Percentiles rank a stretch among this genome's conserved stretches.
Evolutionary conservation across 148 eudicot species (phyloP).

Genomic region (Fagopyrum homotropicum): DNA sequence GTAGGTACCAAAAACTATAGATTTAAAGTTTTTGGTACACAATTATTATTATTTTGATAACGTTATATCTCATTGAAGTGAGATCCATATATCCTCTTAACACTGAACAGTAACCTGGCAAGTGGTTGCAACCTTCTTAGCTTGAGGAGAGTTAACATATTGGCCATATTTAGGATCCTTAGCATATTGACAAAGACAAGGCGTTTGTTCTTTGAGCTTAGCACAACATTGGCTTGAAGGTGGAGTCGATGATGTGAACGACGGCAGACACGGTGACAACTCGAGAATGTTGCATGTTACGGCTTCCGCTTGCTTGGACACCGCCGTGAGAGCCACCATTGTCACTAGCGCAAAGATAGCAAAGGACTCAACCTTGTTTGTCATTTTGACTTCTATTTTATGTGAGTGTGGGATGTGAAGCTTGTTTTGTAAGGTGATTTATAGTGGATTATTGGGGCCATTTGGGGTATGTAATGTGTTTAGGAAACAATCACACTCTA

Average conservation of each 20-base stretch:
- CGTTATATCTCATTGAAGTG: too few species aligned
- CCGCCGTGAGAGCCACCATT: not conserved
- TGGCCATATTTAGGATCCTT: constrained; percentile 37
- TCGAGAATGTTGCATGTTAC: constrained; percentile 37
- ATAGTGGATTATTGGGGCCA: too few species aligned
- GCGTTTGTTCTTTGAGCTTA: constrained; percentile 41
- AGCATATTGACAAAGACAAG: constrained; percentile 57
- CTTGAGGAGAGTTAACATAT: constrained; percentile 42
- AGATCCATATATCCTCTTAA: not conserved
- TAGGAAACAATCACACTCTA: too few species aligned
- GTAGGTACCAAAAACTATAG: too few species aligned
- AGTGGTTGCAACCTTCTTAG: constrained; percentile 30
- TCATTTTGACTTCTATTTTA: not conserved
- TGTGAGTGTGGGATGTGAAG: too few species aligned
- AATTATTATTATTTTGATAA: too few species aligned
- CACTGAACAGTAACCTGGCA: constrained; percentile 1
- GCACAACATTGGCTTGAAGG: constrained; percentile 40
- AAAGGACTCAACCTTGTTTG: not conserved
- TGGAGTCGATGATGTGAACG: constrained; percentile 26
- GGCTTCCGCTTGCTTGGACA: not conserved
- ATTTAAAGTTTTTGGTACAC: too few species aligned
- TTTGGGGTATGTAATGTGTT: too few species aligned
- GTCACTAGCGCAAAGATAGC: not conserved
- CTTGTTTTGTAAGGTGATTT: too few species aligned
- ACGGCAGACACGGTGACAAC: constrained; percentile 32